Percentiles rank a stretch among this genome's conserved stretches.
These are phyloP conservation scores for Podospora tetraspora DNA, from an alignment of 495 filamentous ascomycete genomes.

Conservation along the genomic window DNA sequence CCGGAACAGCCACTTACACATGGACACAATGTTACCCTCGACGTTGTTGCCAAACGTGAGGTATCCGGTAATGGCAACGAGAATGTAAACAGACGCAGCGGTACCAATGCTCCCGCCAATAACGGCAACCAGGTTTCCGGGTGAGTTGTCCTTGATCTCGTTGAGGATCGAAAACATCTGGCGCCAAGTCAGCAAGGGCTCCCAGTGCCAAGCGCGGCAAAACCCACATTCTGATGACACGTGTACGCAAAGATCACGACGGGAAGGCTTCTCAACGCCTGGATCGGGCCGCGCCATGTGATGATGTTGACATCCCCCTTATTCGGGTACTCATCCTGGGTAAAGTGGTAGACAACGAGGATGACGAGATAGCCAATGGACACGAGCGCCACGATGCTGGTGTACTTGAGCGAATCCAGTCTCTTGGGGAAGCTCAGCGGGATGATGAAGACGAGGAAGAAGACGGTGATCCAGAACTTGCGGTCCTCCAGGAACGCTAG, in stretches of 20 bases:
- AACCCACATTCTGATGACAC: constrained; percentile 88
- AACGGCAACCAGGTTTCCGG: constrained; percentile 69
- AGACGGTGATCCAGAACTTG: constrained; percentile 96
- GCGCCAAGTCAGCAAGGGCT: constrained; percentile 5
- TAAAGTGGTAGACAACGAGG: constrained; percentile 84
- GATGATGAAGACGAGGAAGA: constrained; percentile 92
- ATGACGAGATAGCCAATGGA: constrained; percentile 92
- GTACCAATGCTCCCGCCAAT: constrained; percentile 78
- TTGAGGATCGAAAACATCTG: constrained; percentile 99
- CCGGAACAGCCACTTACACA: constrained; percentile 54
- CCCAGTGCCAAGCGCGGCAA: background rate
- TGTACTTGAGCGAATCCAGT: constrained; percentile 94
- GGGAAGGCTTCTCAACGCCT: constrained; percentile 78
- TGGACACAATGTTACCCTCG: constrained; percentile 83
- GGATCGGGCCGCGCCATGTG: constrained; percentile 70
- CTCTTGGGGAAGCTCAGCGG: constrained; percentile 86
- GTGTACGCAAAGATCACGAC: constrained; percentile 98
- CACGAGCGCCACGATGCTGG: constrained; percentile 82
- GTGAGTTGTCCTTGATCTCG: constrained; percentile 82
- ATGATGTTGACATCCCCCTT: constrained; percentile 68
- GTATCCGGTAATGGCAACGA: constrained; percentile 93
- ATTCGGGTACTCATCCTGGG: constrained; percentile 68
- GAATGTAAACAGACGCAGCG: constrained; percentile 72
- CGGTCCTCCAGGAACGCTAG: constrained; percentile 75
- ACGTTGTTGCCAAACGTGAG: constrained; percentile 87